Evolutionary conservation across 164 flowering plant species (phyloP), one percentile per base, ranked within the genome.

Genomic region (Tetracentron sinense): DNA sequence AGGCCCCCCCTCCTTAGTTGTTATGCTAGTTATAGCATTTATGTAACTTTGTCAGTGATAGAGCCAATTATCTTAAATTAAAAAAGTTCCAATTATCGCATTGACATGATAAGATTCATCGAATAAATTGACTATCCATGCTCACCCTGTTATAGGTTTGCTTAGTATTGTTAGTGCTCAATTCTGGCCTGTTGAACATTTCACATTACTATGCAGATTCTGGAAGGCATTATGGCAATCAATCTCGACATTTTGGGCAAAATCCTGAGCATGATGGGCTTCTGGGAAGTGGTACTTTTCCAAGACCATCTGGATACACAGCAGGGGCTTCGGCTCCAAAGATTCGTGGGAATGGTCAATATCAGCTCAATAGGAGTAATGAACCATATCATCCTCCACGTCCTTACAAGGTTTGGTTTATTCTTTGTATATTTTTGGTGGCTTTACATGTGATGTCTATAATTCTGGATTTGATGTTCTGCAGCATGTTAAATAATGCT

Each of bases 311-410:
- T 72, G 97, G 92, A 63, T 79, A 49, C 82, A 55, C 79, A 21
- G 69, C 85, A 14, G 92, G 88, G 42, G 46, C 78, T 56, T 75
- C 87, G 28, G 85, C 75, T 67, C 74, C 89, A 56, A 95, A 83
- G 76, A 74, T 59, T 65, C 83, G 82, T 61, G 69, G 84, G 53
- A 84, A 77, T 82, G 93, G 83, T 47, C 75, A 69, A 14, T 59
- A 75, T 70, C 87, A 83, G 7, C 92, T 83, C 23, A 87, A 60
- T 69, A 80, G 66, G 74, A 85, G 76, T 74, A 83, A 69, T 73
- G 99, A 87, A 59, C 94, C 94, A 25, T 95, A 89, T 82, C 97
- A 92, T 14, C 99, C 99, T 20, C 99, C 99, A 56, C 90, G 97
- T 8, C 89, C 97, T 33, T 90, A 88, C 63, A 90, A 92, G 97